Evolutionary conservation across 2,329 filamentous ascomycete species (phyloP), one percentile per base, ranked within the genome.

Genomic region (Alternaria alternata): DNA sequence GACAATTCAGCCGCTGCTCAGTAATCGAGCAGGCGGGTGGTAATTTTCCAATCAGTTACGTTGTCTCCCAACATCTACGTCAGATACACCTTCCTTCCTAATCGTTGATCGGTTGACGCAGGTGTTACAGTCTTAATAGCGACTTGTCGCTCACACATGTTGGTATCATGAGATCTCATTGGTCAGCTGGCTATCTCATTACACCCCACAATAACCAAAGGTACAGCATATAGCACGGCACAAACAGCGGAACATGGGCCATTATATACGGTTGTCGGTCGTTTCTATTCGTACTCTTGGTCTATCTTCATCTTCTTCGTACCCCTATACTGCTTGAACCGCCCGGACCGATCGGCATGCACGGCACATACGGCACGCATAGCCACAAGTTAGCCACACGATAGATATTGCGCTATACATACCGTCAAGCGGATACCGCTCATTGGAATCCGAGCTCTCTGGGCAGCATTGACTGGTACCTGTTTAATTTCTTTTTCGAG

Each of bases 61-160:
- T 26, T 22, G 18, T 22, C 8, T 54, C 16, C 28, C 8, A 3
- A 24, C 3, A 38, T n/a, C 42, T 47, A 54, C 42, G 42, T 54
- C 52, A 54, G 22, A 43, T 24, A 24, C 38, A 22, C 7, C 52
- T 28, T 36, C n/a, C 16, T 46, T 18, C 20, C 30, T 43, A 24
- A 39, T n/a, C 42, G 52, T 38, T n/a, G 36, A 38, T 38, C 32
- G 36, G 16, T 18, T 46, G 28, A 24, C 20, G 52, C 41, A 54
- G 30, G 22, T n/a, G 28, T 26, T 36, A 36, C 24, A 36, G 30
- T 24, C 20, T 32, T n/a, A 34, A 8, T 39, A 14, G 41, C 49
- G 26, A 54, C 56, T 20, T 48, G 36, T 32, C 26, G 24, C 44
- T 56, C 36, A 39, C 63, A 59, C 63, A 59, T 65, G 62, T 28